phyloP scores from a whole-genome alignment of 371 early-diverging fungal species.

The Mucor sp. region DNA sequence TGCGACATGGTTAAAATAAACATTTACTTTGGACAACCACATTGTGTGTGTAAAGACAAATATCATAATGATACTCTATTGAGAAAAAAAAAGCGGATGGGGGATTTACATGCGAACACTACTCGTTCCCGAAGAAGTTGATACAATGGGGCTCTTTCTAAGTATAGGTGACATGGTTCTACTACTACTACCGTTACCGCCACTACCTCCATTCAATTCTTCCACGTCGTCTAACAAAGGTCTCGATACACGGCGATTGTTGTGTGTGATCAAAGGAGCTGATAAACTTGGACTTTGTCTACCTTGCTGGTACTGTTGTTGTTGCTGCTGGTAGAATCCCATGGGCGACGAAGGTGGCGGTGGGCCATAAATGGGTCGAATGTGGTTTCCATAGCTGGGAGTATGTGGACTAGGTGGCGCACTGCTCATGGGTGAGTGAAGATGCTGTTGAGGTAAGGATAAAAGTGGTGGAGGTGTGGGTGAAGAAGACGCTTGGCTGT shows the following conservation, averaged over 20 bases:
- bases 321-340: constrained; percentile 7
- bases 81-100: background rate
- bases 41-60: background rate
- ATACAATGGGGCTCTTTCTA: constrained; percentile 14
- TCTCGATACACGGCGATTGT: constrained; percentile 10
- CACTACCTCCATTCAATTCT: background rate
- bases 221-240: constrained; percentile 17
- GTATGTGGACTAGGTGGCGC: constrained; percentile 15
- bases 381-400: constrained; percentile 5
- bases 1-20: background rate
- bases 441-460: constrained; percentile 12
- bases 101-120: constrained; percentile 12
- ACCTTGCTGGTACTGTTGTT: constrained; percentile 5
- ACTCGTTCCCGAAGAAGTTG: constrained; percentile 12
- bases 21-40: background rate
- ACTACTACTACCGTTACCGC: background rate
- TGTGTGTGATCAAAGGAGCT: constrained; percentile 11
- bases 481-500: background rate
- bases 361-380: constrained; percentile 12
- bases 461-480: constrained; percentile 17
- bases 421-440: constrained; percentile 7
- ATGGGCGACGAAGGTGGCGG: constrained; percentile 10
- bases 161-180: constrained; percentile 10
- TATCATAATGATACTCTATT: background rate
- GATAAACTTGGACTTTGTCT: constrained; percentile 20